Evolutionary conservation across 1,139 yeast species (phyloP), one percentile per base, ranked within the genome.

Genomic region (Protomyces lactucae-debilis): DNA sequence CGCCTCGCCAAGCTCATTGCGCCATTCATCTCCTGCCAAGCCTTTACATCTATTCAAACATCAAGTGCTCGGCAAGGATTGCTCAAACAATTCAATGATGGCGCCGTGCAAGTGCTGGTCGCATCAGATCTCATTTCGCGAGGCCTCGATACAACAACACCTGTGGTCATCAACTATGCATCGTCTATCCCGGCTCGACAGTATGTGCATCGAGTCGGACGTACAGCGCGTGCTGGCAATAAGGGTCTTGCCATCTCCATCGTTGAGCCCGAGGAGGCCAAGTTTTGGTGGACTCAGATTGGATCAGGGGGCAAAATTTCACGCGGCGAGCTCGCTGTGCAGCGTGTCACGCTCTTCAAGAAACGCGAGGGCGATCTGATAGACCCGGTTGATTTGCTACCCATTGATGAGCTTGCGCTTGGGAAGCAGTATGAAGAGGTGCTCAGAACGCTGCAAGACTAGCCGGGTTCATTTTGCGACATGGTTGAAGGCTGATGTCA

Each of bases 111-210:
- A 64, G 75, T 92, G 8, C 64, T 67, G 45, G 67, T 69, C 66
- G 96, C 98, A 6, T 93, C 99, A 0, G 95, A 96, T 1, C 86
- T 93, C 40, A 90, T 97, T 4, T 96, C 99, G 0, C 79, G 99
- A 68, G 99, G 99, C 0, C 76, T 95, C 46, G 98, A 93, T 75
- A 86, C 89, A 61, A 86, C 85, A 25, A 80, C 92, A 35, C 84
- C 84, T 65, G 75, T 90, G 57, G 98, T 93, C 1, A 78, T 93
- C 10, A 88, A 93, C 70, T 93, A 83, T 73, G 97, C 93, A 73
- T 85, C 97, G 0, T 96, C 97, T 0, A 87, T 82, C 68, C 95
- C 92, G 68, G 82, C 90, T 80, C 97, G 96, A 67, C 98, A 93
- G 73, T 93, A 93, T 72, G 95, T 95, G 6, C 99, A 93, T 75